Conservation (phyloP, 306 rosid species). For the Potentilla sterilis region DNA sequence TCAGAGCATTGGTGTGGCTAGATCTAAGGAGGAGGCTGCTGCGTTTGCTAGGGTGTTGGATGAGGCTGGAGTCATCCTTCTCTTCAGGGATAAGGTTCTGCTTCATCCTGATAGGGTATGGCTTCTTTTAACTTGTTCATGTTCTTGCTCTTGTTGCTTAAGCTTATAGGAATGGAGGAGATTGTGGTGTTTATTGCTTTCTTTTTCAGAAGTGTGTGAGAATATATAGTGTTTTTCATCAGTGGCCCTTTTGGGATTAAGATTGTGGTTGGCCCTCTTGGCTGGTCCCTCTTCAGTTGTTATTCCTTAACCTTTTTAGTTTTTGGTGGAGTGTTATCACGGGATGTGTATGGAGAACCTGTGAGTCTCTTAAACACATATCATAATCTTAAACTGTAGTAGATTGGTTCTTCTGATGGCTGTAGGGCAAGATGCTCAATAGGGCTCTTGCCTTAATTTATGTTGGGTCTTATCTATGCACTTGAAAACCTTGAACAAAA, state of each 20-base stretch:
- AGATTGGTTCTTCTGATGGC: background rate
- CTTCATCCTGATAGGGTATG: constrained; percentile 87
- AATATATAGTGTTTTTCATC: background rate
- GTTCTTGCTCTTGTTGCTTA: background rate
- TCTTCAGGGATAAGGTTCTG: constrained; percentile 84
- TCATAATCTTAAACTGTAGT: background rate
- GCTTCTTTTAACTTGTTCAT: background rate
- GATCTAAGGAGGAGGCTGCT: constrained; percentile 64
- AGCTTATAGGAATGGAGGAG: background rate
- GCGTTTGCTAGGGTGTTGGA: constrained; percentile 74
- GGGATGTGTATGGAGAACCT: background rate
- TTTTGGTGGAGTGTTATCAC: background rate
- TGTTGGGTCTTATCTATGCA: background rate
- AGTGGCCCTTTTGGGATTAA: background rate
- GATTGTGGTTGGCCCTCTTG: background rate
- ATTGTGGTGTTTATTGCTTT: background rate
- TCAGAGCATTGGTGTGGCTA: constrained; percentile 71
- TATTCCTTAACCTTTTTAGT: background rate
- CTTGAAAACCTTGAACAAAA: background rate
- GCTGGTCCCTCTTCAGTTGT: constrained; percentile 9
- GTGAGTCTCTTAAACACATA: background rate
- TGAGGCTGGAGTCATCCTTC: constrained; percentile 88
- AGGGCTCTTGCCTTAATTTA: background rate
- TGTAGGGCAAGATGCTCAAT: constrained; percentile 4
- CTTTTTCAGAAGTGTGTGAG: background rate